Conservation (phyloP, 2,329 filamentous ascomycete genomes). For the Neocucurbitaria cava region DNA sequence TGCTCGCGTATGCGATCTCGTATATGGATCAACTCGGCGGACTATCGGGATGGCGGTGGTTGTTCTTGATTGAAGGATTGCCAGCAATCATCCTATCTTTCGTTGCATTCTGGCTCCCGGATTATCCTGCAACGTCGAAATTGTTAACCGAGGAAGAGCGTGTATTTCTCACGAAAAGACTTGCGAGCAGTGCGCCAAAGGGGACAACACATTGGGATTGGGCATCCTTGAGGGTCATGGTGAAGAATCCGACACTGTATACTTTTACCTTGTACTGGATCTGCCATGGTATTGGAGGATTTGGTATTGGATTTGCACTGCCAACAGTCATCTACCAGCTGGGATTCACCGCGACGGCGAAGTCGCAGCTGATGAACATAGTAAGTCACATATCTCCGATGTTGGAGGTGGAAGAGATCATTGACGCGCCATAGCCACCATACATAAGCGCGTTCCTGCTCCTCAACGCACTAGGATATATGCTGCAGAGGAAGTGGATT, state of each 20-base stretch:
- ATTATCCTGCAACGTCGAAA: slow-evolving; percentile 25
- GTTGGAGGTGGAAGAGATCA: neutral
- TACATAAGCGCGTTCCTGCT: slow-evolving; percentile 25
- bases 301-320: slow-evolving; percentile 21
- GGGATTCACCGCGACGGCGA: slow-evolving; percentile 28
- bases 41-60: slow-evolving; percentile 38
- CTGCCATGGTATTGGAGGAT: slow-evolving; percentile 28
- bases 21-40: slow-evolving; percentile 64
- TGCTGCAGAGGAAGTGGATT: slow-evolving; percentile 28
- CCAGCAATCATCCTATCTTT: slow-evolving; percentile 25
- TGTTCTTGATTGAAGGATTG: slow-evolving; percentile 27
- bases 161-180: slow-evolving; percentile 12
- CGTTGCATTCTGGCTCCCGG: slow-evolving; percentile 14
- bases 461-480: slow-evolving; percentile 22
- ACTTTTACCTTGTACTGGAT: slow-evolving; percentile 29
- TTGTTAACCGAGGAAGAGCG: slow-evolving; percentile 25
- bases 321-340: slow-evolving; percentile 30
- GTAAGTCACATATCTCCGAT: slow-evolving; percentile 17
- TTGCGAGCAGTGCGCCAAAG: slow-evolving; percentile 16
- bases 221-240: slow-evolving; percentile 16
- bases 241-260: slow-evolving; percentile 23
- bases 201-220: slow-evolving; percentile 26
- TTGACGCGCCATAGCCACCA: slow-evolving; percentile 19
- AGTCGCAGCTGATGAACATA: slow-evolving; percentile 29
- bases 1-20: slow-evolving; percentile 61